Percentiles rank a stretch among this genome's conserved stretches.
Evolutionary conservation across 176 grass and related monocot species (phyloP).

Genomic region (Luzula sylvatica): DNA sequence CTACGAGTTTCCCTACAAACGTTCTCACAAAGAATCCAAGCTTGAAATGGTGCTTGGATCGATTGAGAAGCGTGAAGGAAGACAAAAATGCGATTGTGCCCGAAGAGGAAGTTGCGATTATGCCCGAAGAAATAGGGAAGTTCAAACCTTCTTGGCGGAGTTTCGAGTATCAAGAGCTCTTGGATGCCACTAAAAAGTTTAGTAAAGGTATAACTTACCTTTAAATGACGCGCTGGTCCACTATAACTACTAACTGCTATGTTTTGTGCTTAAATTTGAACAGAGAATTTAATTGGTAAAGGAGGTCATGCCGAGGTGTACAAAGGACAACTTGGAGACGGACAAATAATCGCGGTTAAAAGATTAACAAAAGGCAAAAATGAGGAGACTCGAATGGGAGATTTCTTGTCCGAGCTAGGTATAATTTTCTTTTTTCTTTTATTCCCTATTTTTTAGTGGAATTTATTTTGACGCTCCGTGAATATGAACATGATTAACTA

Average conservation of each 20-base stretch:
- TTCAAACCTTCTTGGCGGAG: slow-evolving; percentile 89
- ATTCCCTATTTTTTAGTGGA: no score
- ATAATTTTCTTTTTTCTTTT: no score
- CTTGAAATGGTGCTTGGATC: slow-evolving; percentile 46
- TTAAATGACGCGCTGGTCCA: no score
- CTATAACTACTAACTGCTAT: slow-evolving; percentile 7
- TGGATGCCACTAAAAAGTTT: slow-evolving; percentile 64
- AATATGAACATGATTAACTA: no score
- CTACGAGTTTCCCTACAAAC: slow-evolving; percentile 52
- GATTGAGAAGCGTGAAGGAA: slow-evolving; percentile 41
- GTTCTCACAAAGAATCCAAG: slow-evolving; percentile 22
- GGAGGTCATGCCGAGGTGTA: slow-evolving; percentile 93
- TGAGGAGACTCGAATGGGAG: slow-evolving; percentile 70
- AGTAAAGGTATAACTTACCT: slow-evolving; percentile 48
- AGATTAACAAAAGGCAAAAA: slow-evolving; percentile 69
- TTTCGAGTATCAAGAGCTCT: slow-evolving; percentile 74
- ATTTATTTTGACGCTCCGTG: no score
- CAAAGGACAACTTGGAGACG: slow-evolving; percentile 63
- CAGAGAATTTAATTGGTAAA: slow-evolving; percentile 91
- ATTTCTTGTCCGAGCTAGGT: slow-evolving; percentile 92
- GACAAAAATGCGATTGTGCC: slow-evolving; percentile 35
- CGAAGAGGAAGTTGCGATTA: slow-evolving; percentile 24
- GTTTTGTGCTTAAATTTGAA: slow-evolving; percentile 12
- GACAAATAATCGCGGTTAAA: slow-evolving; percentile 83
- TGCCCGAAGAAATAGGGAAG: slow-evolving; percentile 50